Conservation (phyloP, 352 stramenopile genomes). For the Phytophthora colocasiae region DNA sequence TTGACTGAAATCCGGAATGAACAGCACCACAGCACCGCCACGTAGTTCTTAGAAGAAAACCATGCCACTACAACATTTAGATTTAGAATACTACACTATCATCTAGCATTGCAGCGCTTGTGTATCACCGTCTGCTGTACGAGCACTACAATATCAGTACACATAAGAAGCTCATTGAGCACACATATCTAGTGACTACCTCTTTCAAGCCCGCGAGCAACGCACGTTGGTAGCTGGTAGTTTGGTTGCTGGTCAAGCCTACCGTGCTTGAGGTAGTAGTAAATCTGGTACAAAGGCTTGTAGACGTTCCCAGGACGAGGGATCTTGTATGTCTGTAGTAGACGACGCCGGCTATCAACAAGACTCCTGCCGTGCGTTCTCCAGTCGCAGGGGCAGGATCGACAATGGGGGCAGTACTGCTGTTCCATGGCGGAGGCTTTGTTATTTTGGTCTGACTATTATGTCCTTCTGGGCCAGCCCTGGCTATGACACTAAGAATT, state of each 20-base stretch:
- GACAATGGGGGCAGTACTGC: not conserved
- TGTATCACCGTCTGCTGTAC: too few species aligned
- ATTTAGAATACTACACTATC: too few species aligned
- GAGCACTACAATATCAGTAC: too few species aligned
- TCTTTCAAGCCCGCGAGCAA: not conserved
- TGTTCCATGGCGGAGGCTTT: too few species aligned
- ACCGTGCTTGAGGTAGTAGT: slow-evolving; percentile 1
- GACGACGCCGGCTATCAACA: not conserved
- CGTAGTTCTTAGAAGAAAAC: too few species aligned
- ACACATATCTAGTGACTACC: too few species aligned
- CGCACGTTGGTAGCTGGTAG: not conserved
- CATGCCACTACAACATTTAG: too few species aligned
- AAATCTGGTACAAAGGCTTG: not conserved
- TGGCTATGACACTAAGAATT: too few species aligned
- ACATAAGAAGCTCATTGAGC: too few species aligned
- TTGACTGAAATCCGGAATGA: slow-evolving; percentile 68
- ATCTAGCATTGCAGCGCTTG: too few species aligned
- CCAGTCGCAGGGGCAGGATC: not conserved
- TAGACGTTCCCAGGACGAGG: not conserved
- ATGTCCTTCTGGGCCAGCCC: too few species aligned
- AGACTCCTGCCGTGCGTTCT: not conserved
- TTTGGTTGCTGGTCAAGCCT: not conserved
- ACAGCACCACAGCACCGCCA: slow-evolving; percentile 34
- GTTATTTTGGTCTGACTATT: too few species aligned
- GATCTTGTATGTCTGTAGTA: not conserved